Evolutionary conservation across 2,329 filamentous ascomycete species (phyloP).

Genomic region (Colletotrichum cuscutae): DNA sequence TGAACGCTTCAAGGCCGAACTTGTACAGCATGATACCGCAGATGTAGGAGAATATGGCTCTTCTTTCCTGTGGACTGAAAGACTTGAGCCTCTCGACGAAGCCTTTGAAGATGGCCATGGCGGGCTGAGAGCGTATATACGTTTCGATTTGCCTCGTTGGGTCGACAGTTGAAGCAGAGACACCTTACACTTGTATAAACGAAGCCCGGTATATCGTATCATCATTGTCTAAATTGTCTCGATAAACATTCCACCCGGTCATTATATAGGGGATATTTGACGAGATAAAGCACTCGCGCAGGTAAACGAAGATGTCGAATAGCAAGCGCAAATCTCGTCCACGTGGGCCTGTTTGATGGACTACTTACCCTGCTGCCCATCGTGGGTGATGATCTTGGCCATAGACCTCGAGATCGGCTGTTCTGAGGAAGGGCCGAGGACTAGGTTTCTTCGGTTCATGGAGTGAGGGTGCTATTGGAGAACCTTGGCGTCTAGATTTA

Average conservation of each 20-base stretch:
- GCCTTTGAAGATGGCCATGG: background rate
- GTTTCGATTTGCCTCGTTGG: background rate
- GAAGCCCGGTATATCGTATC: background rate
- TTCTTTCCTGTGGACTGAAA: slow-evolving; percentile 49
- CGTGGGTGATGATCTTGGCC: background rate
- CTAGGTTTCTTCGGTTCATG: background rate
- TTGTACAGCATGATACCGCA: slow-evolving; percentile 63
- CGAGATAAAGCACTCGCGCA: background rate
- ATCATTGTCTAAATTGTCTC: background rate
- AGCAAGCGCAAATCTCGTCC: background rate
- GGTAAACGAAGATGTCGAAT: background rate
- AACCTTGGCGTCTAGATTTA: background rate
- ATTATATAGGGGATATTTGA: background rate
- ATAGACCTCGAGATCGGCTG: background rate
- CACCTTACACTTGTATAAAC: background rate
- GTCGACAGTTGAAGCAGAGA: no score
- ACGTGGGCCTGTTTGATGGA: background rate
- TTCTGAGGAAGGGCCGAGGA: background rate
- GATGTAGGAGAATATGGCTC: slow-evolving; percentile 58
- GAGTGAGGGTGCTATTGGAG: background rate
- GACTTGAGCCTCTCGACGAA: slow-evolving; percentile 22
- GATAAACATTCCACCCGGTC: background rate
- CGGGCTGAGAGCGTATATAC: background rate
- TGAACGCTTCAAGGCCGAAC: slow-evolving; percentile 62
- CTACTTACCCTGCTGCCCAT: background rate